These are phyloP conservation scores for Cladophialophora bantiana DNA, from an alignment of 2,329 filamentous ascomycete species.

Conservation along the genomic window DNA sequence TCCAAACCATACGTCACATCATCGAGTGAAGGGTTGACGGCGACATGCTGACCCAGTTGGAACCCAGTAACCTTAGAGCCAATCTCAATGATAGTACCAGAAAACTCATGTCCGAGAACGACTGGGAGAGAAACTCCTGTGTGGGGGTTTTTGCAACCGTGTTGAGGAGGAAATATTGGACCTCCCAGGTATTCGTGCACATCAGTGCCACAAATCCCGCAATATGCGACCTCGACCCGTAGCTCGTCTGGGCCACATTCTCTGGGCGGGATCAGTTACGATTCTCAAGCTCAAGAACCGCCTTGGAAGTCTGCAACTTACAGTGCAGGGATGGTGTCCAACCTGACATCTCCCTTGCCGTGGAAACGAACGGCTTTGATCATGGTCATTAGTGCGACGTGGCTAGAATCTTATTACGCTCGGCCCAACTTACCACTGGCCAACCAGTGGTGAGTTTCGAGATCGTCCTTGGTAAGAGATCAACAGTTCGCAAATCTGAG, in stretches of 20 bases:
- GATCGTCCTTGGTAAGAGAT: too few relatives aligned
- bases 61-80: slow-evolving; percentile 7
- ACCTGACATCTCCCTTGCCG: too few relatives aligned
- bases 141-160: slow-evolving; percentile 57
- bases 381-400: too few relatives aligned
- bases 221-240: slow-evolving; percentile 35
- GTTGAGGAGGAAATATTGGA: slow-evolving; percentile 54
- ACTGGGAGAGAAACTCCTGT: slow-evolving; percentile 59
- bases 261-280: too few relatives aligned
- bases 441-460: too few relatives aligned
- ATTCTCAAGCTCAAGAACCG: too few relatives aligned
- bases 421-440: too few relatives aligned
- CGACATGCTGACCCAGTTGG: slow-evolving; percentile 15
- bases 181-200: slow-evolving; percentile 57
- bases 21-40: slow-evolving; percentile 13
- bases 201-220: slow-evolving; percentile 41
- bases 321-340: too few relatives aligned
- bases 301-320: too few relatives aligned
- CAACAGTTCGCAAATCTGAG: too few relatives aligned
- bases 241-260: slow-evolving; percentile 23
- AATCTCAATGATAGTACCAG: slow-evolving; percentile 50
- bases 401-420: too few relatives aligned
- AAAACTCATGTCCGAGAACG: slow-evolving; percentile 61
- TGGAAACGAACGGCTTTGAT: too few relatives aligned
- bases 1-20: slow-evolving; percentile 35